A percentile compares a stretch with the other conserved stretches of the same genome.
phyloP scores from a whole-genome alignment of 768 basidiomycete species.

The Rhodotorula kratochvilovae region DNA sequence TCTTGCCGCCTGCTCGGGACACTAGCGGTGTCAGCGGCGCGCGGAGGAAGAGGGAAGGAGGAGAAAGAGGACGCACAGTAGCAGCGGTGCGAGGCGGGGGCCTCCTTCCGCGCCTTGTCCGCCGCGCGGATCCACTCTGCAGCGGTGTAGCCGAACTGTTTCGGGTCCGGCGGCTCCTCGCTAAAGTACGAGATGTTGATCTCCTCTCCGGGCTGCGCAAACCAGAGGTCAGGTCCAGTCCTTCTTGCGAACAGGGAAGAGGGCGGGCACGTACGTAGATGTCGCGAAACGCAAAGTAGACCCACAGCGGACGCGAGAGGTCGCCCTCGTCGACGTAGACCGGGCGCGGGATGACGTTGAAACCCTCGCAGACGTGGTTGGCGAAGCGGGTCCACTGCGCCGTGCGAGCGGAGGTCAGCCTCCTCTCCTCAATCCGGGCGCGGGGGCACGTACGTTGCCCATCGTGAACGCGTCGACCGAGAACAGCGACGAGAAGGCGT shows the following conservation, averaged over 20 bases:
- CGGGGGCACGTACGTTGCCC: slow-evolving; percentile 22
- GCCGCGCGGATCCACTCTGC: background rate
- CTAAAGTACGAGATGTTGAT: slow-evolving; percentile 21
- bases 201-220: slow-evolving; percentile 36
- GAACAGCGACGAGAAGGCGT: background rate
- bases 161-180: background rate
- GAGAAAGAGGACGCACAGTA: slow-evolving; percentile 8
- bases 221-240: too few species aligned
- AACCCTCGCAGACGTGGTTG: slow-evolving; percentile 23
- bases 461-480: slow-evolving; percentile 21
- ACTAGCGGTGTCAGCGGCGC: background rate
- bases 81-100: background rate
- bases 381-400: slow-evolving; percentile 36
- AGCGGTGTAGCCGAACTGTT: background rate
- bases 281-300: slow-evolving; percentile 17
- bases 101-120: background rate
- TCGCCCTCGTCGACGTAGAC: slow-evolving; percentile 28
- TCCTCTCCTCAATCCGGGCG: rapidly evolving
- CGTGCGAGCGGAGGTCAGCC: background rate
- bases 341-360: background rate
- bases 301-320: slow-evolving; percentile 23
- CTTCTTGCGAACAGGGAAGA: too few species aligned
- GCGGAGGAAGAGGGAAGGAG: background rate
- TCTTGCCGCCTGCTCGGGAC: slow-evolving; percentile 21
- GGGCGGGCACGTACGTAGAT: slow-evolving; percentile 2